Percentiles rank a stretch among this genome's conserved stretches.
phyloP scores from a whole-genome alignment of 805 yeast genomes.

The Kodamaea fukazawae region DNA sequence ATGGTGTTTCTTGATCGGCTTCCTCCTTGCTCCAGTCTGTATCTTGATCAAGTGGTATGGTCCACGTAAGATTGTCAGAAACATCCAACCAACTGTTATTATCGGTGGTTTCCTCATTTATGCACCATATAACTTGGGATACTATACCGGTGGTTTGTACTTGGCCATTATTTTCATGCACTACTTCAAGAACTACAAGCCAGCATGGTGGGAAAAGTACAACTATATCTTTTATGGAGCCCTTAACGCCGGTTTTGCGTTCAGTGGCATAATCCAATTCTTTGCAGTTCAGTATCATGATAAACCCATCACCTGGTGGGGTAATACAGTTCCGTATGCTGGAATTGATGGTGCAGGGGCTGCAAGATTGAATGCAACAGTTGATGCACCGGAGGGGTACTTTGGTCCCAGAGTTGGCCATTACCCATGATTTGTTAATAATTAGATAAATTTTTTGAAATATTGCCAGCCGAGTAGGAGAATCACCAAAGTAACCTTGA shows the following conservation, averaged over 20 bases:
- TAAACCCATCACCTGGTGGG: constrained; percentile 32
- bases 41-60: constrained; percentile 15
- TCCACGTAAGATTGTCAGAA: constrained; percentile 19
- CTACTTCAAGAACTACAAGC: constrained; percentile 25
- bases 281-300: constrained; percentile 36
- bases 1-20: constrained; percentile 35
- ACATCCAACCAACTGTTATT: constrained; percentile 33
- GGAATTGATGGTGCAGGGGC: constrained; percentile 34
- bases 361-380: constrained; percentile 17
- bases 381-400: constrained; percentile 31
- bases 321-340: constrained; percentile 22
- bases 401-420: constrained; percentile 34
- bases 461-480: too few species aligned
- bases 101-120: constrained; percentile 30
- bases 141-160: constrained; percentile 29
- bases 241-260: constrained; percentile 34
- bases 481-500: too few species aligned
- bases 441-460: too few species aligned
- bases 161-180: constrained; percentile 26
- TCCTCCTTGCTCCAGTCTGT: constrained; percentile 23
- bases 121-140: constrained; percentile 35
- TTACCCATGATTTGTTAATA: constrained; percentile 24
- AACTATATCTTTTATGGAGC: constrained; percentile 31
- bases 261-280: constrained; percentile 33
- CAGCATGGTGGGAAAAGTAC: constrained; percentile 36